Percentiles rank a stretch among this genome's conserved stretches.
Conservation (phyloP, 164 flowering plant genomes). For the Houttuynia cordata region DNA sequence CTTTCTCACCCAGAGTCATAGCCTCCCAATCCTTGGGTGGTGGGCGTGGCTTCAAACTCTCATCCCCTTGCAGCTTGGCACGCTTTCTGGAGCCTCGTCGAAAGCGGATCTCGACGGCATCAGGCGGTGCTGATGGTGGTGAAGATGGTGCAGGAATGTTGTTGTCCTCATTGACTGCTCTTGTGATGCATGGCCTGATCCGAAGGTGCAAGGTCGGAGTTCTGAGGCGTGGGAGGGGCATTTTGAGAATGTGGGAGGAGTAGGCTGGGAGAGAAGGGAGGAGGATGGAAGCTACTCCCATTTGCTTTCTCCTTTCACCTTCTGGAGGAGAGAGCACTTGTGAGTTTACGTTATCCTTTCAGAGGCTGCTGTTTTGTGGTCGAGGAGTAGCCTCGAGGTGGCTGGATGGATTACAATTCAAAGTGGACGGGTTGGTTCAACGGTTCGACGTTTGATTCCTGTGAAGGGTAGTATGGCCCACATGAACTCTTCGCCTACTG, state of each 20-base stretch:
- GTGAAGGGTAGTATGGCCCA: no score
- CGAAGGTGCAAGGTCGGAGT: background rate
- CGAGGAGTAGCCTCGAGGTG: background rate
- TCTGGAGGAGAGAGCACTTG: background rate
- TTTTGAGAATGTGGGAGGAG: slow-evolving; percentile 1
- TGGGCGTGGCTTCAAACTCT: slow-evolving; percentile 5
- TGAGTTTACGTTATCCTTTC: background rate
- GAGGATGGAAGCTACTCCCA: slow-evolving; percentile 13
- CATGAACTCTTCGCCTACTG: no score
- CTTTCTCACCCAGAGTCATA: slow-evolving; percentile 67
- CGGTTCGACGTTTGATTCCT: no score
- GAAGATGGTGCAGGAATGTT: slow-evolving; percentile 9
- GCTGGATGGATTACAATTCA: no score
- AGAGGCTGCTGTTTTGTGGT: background rate
- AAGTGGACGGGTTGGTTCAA: no score
- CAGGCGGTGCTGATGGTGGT: no score
- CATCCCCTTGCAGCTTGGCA: slow-evolving; percentile 10
- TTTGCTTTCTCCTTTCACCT: background rate
- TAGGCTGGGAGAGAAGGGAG: slow-evolving; percentile 1
- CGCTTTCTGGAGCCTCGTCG: slow-evolving; percentile 31
- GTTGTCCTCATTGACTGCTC: slow-evolving; percentile 6
- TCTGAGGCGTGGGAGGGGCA: background rate
- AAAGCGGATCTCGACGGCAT: slow-evolving; percentile 27
- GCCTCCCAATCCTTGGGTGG: slow-evolving; percentile 67
- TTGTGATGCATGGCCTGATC: slow-evolving; percentile 1